These are phyloP conservation scores for Apiospora saccharicola DNA, from an alignment of 2,329 filamentous ascomycete genomes.

Conservation along the genomic window DNA sequence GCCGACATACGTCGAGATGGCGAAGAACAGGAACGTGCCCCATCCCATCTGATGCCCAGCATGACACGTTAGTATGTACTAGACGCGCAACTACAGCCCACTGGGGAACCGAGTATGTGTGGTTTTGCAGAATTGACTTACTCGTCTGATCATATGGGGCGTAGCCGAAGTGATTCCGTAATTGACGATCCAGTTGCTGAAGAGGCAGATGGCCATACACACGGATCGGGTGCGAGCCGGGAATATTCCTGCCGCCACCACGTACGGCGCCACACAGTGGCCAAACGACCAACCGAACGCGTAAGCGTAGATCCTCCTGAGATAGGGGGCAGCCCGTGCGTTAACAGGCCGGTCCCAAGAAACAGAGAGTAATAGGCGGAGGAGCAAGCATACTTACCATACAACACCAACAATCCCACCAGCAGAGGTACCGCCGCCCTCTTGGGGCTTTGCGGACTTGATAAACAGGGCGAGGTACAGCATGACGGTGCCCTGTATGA, in stretches of 20 bases:
- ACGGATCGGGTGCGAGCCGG: slow-evolving; percentile 42
- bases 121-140: too few relatives aligned
- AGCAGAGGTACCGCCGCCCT: slow-evolving; percentile 43
- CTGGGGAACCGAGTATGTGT: too few relatives aligned
- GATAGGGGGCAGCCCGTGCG: too few relatives aligned
- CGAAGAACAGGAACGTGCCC: slow-evolving; percentile 46
- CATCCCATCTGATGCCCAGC: slow-evolving; percentile 38
- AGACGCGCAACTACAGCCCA: too few relatives aligned
- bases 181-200: slow-evolving; percentile 44
- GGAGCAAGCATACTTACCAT: slow-evolving; percentile 26
- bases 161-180: slow-evolving; percentile 43
- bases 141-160: slow-evolving; percentile 43
- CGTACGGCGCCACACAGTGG: slow-evolving; percentile 37
- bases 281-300: slow-evolving; percentile 36
- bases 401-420: slow-evolving; percentile 51
- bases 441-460: slow-evolving; percentile 43
- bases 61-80: too few relatives aligned
- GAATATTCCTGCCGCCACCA: slow-evolving; percentile 44
- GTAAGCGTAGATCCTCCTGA: slow-evolving; percentile 39
- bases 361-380: too few relatives aligned
- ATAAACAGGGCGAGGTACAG: slow-evolving; percentile 44
- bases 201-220: slow-evolving; percentile 40
- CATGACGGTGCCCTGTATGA: slow-evolving; percentile 41
- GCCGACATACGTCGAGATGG: slow-evolving; percentile 45
- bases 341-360: too few relatives aligned